Conservation (phyloP, 2,329 filamentous ascomycete species). For the Lachnellula hyalina region DNA sequence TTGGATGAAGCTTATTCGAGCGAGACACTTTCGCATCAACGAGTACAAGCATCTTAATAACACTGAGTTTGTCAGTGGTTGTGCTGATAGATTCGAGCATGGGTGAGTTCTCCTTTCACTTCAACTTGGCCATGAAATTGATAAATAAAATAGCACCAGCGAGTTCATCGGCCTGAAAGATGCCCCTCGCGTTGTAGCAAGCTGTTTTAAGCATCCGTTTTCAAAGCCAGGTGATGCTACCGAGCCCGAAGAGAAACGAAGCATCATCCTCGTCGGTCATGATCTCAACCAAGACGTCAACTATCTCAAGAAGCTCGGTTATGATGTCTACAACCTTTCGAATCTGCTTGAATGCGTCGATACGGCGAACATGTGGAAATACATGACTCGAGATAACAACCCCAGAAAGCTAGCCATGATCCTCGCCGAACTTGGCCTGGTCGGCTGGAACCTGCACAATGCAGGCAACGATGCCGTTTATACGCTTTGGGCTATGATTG, state of each 20-base stretch:
- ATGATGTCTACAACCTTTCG: conserved; percentile 48
- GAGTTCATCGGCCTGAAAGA: conserved; percentile 47
- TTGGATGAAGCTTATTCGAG: conserved; percentile 64
- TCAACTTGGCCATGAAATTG: not conserved
- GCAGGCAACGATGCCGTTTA: conserved; percentile 82
- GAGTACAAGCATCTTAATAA: conserved; percentile 68
- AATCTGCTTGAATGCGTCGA: conserved; percentile 64
- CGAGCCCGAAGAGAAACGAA: conserved; percentile 35
- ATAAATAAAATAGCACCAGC: conserved; percentile 37
- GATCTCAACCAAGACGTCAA: conserved; percentile 61
- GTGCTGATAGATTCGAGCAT: conserved; percentile 70
- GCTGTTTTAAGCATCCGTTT: conserved; percentile 53
- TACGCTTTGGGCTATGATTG: conserved; percentile 69
- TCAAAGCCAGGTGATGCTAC: conserved; percentile 28
- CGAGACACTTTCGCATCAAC: conserved; percentile 69
- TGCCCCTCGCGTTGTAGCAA: conserved; percentile 41
- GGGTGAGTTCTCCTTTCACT: conserved; percentile 45
- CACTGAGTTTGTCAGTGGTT: conserved; percentile 61
- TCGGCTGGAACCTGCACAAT: conserved; percentile 69
- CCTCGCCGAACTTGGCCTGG: conserved; percentile 59
- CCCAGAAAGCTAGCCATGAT: conserved; percentile 54
- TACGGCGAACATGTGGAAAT: conserved; percentile 65
- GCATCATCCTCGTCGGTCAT: conserved; percentile 76
- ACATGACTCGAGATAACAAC: conserved; percentile 49
- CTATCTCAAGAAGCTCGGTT: conserved; percentile 61